Percentiles rank a stretch among this genome's conserved stretches.
phyloP scores from a whole-genome alignment of 768 basidiomycete genomes.

The Boletales sp. region DNA sequence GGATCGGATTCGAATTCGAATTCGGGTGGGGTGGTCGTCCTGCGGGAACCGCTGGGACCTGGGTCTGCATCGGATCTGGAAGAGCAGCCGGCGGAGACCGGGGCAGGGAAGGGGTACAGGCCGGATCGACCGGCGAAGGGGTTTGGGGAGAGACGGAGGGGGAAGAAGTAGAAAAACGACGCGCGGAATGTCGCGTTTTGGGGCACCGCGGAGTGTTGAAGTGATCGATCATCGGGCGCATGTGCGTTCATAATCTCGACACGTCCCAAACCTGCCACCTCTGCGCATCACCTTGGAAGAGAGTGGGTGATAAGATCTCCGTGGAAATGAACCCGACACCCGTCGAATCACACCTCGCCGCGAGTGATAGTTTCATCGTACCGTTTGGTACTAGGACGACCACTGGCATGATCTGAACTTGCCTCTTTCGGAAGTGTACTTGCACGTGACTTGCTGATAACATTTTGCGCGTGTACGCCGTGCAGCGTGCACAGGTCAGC shows the following conservation, averaged over 20 bases:
- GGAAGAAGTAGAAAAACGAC: slow-evolving; percentile 9
- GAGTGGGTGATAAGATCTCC: slow-evolving; percentile 2
- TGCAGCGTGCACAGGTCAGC: no score
- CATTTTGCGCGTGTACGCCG: not conserved
- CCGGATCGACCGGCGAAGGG: slow-evolving; percentile 19
- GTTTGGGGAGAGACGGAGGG: slow-evolving; percentile 24
- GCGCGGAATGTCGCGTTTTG: not conserved
- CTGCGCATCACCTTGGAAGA: not conserved
- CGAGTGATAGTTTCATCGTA: not conserved
- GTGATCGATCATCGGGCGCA: not conserved
- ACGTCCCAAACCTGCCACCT: not conserved
- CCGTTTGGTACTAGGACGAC: not conserved
- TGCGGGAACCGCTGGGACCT: slow-evolving; percentile 36
- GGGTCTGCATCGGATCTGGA: not conserved
- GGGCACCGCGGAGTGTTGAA: slow-evolving; percentile 6
- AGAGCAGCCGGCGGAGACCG: not conserved
- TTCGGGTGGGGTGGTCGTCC: slow-evolving; percentile 10
- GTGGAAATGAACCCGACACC: slow-evolving; percentile 7
- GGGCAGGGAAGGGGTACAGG: not conserved
- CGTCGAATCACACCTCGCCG: not conserved
- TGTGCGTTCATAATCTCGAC: not conserved
- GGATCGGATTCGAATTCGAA: not conserved
- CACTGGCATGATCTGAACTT: not conserved
- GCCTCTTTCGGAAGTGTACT: not conserved
- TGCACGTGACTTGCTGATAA: slow-evolving; percentile 15